Evolutionary conservation across 164 flowering plant genomes (phyloP).

Genomic region (Piper longum): DNA sequence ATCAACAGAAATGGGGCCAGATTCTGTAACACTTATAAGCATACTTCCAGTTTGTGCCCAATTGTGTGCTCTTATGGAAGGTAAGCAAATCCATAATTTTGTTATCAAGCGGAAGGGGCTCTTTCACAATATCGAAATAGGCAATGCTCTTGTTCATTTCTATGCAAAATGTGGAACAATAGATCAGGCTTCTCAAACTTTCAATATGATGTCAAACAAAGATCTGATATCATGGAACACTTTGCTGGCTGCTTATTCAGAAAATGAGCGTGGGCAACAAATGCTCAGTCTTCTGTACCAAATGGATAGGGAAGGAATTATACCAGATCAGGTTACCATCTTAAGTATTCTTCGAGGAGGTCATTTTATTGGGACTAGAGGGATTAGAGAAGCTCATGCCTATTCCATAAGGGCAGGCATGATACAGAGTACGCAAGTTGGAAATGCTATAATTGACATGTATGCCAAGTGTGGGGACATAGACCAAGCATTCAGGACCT

Average conservation of each 20-base stretch:
- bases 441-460: slow-evolving; percentile 58
- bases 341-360: slow-evolving; percentile 30
- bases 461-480: slow-evolving; percentile 63
- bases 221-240: slow-evolving; percentile 83
- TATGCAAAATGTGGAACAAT: slow-evolving; percentile 43
- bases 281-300: slow-evolving; percentile 22
- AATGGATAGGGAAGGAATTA: slow-evolving; percentile 39
- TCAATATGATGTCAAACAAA: slow-evolving; percentile 25
- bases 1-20: slow-evolving; percentile 14
- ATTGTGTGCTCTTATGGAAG: slow-evolving; percentile 21
- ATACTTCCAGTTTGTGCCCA: slow-evolving; percentile 60
- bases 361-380: slow-evolving; percentile 13
- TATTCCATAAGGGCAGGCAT: slow-evolving; percentile 33
- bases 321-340: slow-evolving; percentile 56
- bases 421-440: slow-evolving; percentile 26
- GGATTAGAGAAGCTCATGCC: slow-evolving; percentile 53
- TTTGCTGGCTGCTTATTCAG: slow-evolving; percentile 49
- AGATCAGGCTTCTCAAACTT: slow-evolving; percentile 33
- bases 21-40: slow-evolving; percentile 46
- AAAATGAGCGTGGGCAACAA: slow-evolving; percentile 11
- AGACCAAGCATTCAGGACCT: slow-evolving; percentile 41
- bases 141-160: slow-evolving; percentile 59
- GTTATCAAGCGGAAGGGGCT: slow-evolving; percentile 25
- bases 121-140: slow-evolving; percentile 28
- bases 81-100: slow-evolving; percentile 51